Percentiles rank a stretch among this genome's conserved stretches.
Conservation (phyloP, 2,329 filamentous ascomycete genomes). For the Penicillium sp. region DNA sequence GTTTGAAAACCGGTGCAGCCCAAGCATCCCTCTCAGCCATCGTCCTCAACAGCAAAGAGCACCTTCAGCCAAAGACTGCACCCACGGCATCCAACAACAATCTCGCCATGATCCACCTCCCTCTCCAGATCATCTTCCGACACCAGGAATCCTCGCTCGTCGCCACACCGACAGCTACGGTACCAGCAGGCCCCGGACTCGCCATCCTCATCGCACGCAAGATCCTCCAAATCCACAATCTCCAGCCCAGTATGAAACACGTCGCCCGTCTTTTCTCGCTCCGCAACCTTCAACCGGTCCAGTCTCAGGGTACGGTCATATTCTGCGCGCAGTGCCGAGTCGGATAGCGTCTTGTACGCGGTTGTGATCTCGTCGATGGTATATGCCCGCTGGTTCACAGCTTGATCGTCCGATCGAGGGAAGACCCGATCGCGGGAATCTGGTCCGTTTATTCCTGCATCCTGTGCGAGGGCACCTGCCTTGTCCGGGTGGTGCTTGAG, state of each 20-base stretch:
- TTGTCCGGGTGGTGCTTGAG: constrained; percentile 67
- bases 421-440: neutral
- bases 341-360: constrained; percentile 62
- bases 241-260: constrained; percentile 61
- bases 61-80: constrained; percentile 70
- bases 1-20: neutral
- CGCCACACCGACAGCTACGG: constrained; percentile 64
- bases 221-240: constrained; percentile 63
- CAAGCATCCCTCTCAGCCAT: constrained; percentile 24
- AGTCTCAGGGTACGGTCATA: constrained; percentile 57
- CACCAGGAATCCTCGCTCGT: constrained; percentile 61
- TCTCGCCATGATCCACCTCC: constrained; percentile 60
- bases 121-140: constrained; percentile 60
- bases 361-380: constrained; percentile 65
- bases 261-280: constrained; percentile 39
- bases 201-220: constrained; percentile 50
- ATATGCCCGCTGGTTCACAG: constrained; percentile 25
- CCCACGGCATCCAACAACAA: constrained; percentile 65
- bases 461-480: constrained; percentile 29
- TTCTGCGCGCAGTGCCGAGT: constrained; percentile 51
- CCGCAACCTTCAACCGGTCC: constrained; percentile 36
- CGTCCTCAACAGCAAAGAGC: constrained; percentile 57
- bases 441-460: constrained; percentile 9
- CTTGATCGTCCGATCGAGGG: neutral
- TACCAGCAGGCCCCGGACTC: constrained; percentile 57